These are phyloP conservation scores for Candida maesae DNA, from an alignment of 805 yeast genomes.

Conservation along the genomic window DNA sequence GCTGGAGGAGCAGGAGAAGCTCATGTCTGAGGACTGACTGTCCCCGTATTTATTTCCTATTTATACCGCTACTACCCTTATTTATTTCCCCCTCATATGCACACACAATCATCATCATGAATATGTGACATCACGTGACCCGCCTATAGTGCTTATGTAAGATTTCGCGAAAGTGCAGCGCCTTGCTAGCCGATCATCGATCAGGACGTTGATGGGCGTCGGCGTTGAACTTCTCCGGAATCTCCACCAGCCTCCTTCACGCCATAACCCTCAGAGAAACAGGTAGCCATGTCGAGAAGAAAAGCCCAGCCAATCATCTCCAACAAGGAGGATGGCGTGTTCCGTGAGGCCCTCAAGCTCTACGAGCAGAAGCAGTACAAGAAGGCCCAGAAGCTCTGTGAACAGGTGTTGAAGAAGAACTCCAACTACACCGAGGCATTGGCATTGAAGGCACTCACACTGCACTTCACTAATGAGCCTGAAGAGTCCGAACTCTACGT, in stretches of 20 bases:
- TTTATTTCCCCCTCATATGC: no score
- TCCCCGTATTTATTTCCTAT: no score
- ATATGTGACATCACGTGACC: no score
- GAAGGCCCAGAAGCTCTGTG: slow-evolving; percentile 75
- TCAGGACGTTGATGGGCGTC: no score
- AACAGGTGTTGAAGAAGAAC: slow-evolving; percentile 70
- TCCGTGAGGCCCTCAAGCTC: slow-evolving; percentile 75
- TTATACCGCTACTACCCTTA: no score
- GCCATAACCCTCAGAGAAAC: not conserved
- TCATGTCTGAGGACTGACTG: not conserved
- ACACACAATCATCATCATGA: no score
- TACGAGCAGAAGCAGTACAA: slow-evolving; percentile 87
- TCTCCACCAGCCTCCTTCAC: not conserved
- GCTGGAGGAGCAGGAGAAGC: slow-evolving; percentile 54
- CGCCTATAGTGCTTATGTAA: no score
- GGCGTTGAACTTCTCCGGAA: no score
- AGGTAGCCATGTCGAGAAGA: slow-evolving; percentile 23
- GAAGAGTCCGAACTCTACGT: slow-evolving; percentile 63
- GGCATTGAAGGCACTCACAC: slow-evolving; percentile 77
- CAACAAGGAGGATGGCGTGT: slow-evolving; percentile 68
- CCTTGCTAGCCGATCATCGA: no score
- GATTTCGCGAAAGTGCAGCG: no score
- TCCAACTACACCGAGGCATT: slow-evolving; percentile 74
- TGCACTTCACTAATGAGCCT: slow-evolving; percentile 53
- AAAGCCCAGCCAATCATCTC: slow-evolving; percentile 23